phyloP scores from a whole-genome alignment of 306 rosid genomes.

The Trichosanthes truncata region DNA sequence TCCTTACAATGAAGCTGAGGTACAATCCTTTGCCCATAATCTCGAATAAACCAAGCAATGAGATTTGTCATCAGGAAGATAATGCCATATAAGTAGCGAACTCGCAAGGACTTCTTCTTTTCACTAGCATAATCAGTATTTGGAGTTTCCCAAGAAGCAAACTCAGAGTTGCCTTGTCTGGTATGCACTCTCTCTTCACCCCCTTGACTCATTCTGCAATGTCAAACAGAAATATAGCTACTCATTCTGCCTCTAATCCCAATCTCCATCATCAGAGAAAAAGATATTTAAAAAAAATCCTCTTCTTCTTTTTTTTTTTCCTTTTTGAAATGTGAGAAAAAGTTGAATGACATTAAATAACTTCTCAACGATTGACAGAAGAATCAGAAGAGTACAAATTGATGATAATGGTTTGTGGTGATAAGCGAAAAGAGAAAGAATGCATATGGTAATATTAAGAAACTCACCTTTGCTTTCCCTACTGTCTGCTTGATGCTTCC shows the following conservation, averaged over 20 bases:
- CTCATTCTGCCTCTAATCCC: background rate
- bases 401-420: background rate
- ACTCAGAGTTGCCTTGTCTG: constrained; percentile 13
- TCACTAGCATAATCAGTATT: constrained; percentile 27
- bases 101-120: constrained; percentile 41
- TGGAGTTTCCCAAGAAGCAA: constrained; percentile 21
- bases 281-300: background rate
- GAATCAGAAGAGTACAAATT: background rate
- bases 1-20: constrained; percentile 54
- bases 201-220: constrained; percentile 41
- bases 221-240: background rate
- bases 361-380: background rate
- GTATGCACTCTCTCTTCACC: constrained; percentile 20
- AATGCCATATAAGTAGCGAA: constrained; percentile 52
- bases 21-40: constrained; percentile 54
- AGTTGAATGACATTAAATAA: background rate
- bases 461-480: background rate
- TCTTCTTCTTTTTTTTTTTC: background rate
- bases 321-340: background rate
- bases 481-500: background rate
- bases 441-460: background rate
- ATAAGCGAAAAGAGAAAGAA: background rate
- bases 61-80: constrained; percentile 60
- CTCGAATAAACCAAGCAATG: constrained; percentile 82
- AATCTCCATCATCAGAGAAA: background rate